A percentile compares a stretch with the other conserved stretches of the same genome.
Conservation (phyloP, 257 asterid species). For the Ophiorrhiza pumila region DNA sequence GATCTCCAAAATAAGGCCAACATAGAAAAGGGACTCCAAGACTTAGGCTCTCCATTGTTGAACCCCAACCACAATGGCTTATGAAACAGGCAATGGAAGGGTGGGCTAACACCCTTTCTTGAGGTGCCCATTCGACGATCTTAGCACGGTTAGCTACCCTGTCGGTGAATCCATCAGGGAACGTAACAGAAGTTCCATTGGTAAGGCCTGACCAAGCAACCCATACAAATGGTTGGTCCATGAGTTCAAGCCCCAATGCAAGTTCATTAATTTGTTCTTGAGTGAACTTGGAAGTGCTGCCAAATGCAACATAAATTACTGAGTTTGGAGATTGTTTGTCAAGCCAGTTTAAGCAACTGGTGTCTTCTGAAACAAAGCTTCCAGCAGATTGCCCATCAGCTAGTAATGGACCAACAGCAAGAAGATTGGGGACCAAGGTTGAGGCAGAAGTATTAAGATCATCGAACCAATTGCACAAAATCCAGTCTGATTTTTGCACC, state of each 20-base stretch:
- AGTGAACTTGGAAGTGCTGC: slow-evolving; percentile 46
- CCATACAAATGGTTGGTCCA: slow-evolving; percentile 49
- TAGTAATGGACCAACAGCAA: slow-evolving; percentile 52
- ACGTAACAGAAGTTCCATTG: slow-evolving; percentile 7
- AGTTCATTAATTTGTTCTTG: slow-evolving; percentile 44
- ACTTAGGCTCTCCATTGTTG: slow-evolving; percentile 56
- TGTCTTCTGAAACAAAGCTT: slow-evolving; percentile 42
- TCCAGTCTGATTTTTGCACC: slow-evolving; percentile 36
- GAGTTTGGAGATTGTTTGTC: slow-evolving; percentile 43
- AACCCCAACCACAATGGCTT: slow-evolving; percentile 69
- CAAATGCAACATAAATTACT: slow-evolving; percentile 60
- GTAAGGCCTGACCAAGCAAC: slow-evolving; percentile 44
- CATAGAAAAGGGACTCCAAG: slow-evolving; percentile 57
- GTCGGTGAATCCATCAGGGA: slow-evolving; percentile 19
- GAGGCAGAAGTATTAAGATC: slow-evolving; percentile 31
- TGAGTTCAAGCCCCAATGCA: slow-evolving; percentile 48
- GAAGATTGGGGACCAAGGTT: slow-evolving; percentile 28
- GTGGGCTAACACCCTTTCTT: slow-evolving; percentile 51
- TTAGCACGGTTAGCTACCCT: slow-evolving; percentile 39
- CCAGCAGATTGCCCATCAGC: slow-evolving; percentile 33
- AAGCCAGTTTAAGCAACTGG: slow-evolving; percentile 55
- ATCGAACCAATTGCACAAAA: slow-evolving; percentile 47
- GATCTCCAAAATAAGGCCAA: slow-evolving; percentile 72
- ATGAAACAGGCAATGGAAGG: slow-evolving; percentile 46
- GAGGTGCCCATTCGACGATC: slow-evolving; percentile 72